Evolutionary conservation across 2,329 filamentous ascomycete species (phyloP), one percentile per base, ranked within the genome.

Genomic region (Pseudogymnoascus verrucosus): DNA sequence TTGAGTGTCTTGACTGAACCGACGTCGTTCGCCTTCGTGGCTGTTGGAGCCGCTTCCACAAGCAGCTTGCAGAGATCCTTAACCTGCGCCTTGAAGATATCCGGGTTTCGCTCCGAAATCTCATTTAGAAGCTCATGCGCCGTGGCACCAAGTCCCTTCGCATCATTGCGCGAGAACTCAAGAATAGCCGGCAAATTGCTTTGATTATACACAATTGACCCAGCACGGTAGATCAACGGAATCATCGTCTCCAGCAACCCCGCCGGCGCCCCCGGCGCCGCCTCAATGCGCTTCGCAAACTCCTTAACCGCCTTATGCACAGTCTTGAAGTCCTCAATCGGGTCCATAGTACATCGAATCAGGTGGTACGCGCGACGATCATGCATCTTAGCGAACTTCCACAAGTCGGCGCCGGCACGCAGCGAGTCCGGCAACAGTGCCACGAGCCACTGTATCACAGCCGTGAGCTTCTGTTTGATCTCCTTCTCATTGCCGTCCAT

Each of bases 111-210:
- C 62, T 90, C 87, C 0, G 95, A 98, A 31, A 98, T 96, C 72
- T 97, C 90, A 71, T 91, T 93, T 59, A 98, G 82, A 62, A 98
- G 83, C 71, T 96, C 90, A 71, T 97, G 92, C 1, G 95, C 93
- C 12, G 90, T 86, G 19, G 84, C 79, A 5, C 89, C 90, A 60
- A 97, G 80, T 0, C 87, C 88, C 60, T 89, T 86, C 71, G 93
- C 89, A 71, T 97, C 89, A 8, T 86, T 93, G 70, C 91, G 88
- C 10, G 93, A 92, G 71, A 89, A 90, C 64, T 92, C 88, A 79
- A 98, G 90, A 67, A 98, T 93, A 0, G 91, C 87, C 2, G 93
- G 87, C 16, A 99, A 87, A 73, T 99, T 93, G 73, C 93, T 98
- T 71, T 90, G 88, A 77, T 97, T 99, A 78, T 96, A 97, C 68